Evolutionary conservation across 768 basidiomycete species (phyloP), one percentile per base, ranked within the genome.

Genomic region (Pisolithus microcarpus): DNA sequence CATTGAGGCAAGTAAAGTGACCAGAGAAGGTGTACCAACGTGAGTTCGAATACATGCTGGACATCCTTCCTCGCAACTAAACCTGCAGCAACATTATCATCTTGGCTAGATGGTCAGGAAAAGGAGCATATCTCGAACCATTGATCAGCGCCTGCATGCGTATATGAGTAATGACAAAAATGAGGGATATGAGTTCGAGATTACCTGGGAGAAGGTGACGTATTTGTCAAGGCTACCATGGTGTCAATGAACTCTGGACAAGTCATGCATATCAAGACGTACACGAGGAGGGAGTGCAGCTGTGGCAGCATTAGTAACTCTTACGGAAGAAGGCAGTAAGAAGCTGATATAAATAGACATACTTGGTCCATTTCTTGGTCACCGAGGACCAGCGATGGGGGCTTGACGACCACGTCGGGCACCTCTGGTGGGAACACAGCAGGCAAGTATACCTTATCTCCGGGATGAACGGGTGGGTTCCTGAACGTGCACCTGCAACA

Each of bases 261-360:
- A 8, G 23, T 42, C 21, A n/a, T 23, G 9, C 46, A 24, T 43
- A 28, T 21, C 16, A 37, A 61, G 13, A 30, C 79, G 50, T 59
- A 84, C 81, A 80, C 73, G n/a, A 84, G 70, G 23, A 83, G 70
- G 1, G 76, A 70, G 56, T 84, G 81, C 8, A 83, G 67, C 80
- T 83, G 43, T 7, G 47, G 21, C 24, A 2, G 3, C 3, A 15
- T 34, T 11, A 34, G 34, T 5, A 34, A 34, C 10, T 3, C 10
- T 10, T 23, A 30, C 34, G 37, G 10, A 34, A 28, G 30, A 8
- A 10, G 57, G 40, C 16, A 42, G 43, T 21, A 6, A 38, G 7
- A 16, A 7, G 28, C 7, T 23, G 9, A n/a, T n/a, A 26, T 8
- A 7, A 11, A 31, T 7, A 2, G 21, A 52, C 55, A 6, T 7